These are phyloP conservation scores for Oxyria digyna DNA, from an alignment of 148 eudicot genomes.

Conservation along the genomic window DNA sequence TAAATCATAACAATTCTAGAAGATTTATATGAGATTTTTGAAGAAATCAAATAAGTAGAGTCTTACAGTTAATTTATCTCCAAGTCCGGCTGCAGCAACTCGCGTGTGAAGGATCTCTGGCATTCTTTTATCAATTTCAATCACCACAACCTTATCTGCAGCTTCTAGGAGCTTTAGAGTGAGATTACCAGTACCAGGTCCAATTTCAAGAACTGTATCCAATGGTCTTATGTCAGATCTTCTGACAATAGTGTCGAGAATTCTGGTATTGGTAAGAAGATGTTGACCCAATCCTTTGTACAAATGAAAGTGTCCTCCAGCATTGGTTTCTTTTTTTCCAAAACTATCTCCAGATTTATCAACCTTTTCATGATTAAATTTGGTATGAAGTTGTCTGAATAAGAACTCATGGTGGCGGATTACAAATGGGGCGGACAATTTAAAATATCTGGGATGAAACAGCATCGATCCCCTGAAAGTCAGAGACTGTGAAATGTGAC, in stretches of 20 bases:
- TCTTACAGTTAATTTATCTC: conserved; percentile 48
- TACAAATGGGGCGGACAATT: not conserved
- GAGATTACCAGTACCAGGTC: conserved; percentile 95
- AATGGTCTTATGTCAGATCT: conserved; percentile 37
- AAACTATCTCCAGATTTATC: not conserved
- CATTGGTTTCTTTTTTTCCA: not conserved
- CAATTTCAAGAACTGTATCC: conserved; percentile 88
- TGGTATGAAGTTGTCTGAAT: not conserved
- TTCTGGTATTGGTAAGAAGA: conserved; percentile 57
- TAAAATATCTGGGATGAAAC: not conserved
- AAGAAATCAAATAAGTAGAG: not conserved
- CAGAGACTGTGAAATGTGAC: not conserved
- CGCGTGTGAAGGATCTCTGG: conserved; percentile 57
- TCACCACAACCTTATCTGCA: conserved; percentile 59
- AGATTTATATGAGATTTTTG: not conserved
- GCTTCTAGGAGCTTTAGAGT: conserved; percentile 76
- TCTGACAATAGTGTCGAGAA: conserved; percentile 67
- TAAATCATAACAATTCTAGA: not conserved
- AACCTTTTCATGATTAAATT: not conserved
- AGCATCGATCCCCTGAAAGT: not conserved
- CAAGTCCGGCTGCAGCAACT: conserved; percentile 39
- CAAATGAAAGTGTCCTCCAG: conserved; percentile 33
- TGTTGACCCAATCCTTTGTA: conserved; percentile 87
- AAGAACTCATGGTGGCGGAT: not conserved
- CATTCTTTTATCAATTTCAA: conserved; percentile 80